Evolutionary conservation across 495 filamentous ascomycete species (phyloP), one percentile per base, ranked within the genome.

Genomic region (Lophiotrema nucula): DNA sequence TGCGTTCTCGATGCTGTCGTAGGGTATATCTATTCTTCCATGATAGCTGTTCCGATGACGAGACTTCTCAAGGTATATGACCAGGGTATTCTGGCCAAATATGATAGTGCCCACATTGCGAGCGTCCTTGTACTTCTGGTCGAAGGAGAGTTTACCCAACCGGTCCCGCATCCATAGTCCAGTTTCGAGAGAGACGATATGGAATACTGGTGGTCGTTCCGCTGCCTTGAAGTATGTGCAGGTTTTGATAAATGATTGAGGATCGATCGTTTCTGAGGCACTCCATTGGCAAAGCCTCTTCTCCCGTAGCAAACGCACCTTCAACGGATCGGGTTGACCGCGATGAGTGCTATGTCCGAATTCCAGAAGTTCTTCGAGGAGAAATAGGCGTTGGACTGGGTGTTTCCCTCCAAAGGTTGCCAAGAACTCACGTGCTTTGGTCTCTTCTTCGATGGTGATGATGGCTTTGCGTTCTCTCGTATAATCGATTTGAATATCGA

Each of bases 21-120:
- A 57, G 2, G 43, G 19, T 21, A 57, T 57, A 49, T 57, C 53
- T 27, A 57, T 38, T 24, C 53, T 26, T 35, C 8, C 8, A 26
- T 54, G 25, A 43, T 31, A 38, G 16, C 16, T 28, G 45, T 60
- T 50, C 47, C 23, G 6, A 1, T 11, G 52, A 11, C 21, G 41
- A 5, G 12, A 13, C 6, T 8, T 19, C 4, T 11, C 21, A 33
- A 55, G 52, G 26, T 35, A 47, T 12, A 55, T 18, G 2, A 46
- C 52, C 8, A 55, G 16, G 1, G 26, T 26, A 1, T 15, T 22
- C 2, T 28, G 26, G 16, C 52, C 52, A 37, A 46, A 46, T 15
- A 15, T 47, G 10, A 55, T 19, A 3, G 42, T 24, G n/a, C n/a
- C n/a, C 2, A 39, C 52, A n/a, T 24, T 15, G 11, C 47, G 16